Percentiles rank a stretch among this genome's conserved stretches.
phyloP scores from a whole-genome alignment of 108 stramenopile genomes.

The Epithemia pelagica region DNA sequence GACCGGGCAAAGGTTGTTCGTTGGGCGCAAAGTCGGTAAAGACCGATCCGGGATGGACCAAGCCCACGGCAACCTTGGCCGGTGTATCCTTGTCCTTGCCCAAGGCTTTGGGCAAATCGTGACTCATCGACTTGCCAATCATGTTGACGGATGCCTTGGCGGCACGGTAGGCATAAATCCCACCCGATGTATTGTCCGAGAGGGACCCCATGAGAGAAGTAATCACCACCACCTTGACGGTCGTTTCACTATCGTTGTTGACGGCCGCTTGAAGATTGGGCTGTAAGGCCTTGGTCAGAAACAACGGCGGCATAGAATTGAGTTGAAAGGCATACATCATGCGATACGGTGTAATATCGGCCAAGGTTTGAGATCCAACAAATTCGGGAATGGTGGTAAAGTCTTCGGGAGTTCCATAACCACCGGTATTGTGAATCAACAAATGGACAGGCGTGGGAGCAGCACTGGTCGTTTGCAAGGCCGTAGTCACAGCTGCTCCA shows the following conservation, averaged over 20 bases:
- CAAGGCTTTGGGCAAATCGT: slow-evolving; percentile 26
- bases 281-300: slow-evolving; percentile 22
- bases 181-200: slow-evolving; percentile 28
- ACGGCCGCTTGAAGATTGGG: slow-evolving; percentile 15
- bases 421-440: no score
- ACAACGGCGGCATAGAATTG: slow-evolving; percentile 22
- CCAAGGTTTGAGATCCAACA: slow-evolving; percentile 13
- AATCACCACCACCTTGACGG: slow-evolving; percentile 20
- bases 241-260: background rate
- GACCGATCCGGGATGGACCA: slow-evolving; percentile 26
- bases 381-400: background rate
- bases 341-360: slow-evolving; percentile 21
- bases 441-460: no score
- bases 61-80: slow-evolving; percentile 21
- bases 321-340: slow-evolving; percentile 29
- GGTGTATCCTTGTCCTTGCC: slow-evolving; percentile 13
- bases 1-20: slow-evolving; percentile 9
- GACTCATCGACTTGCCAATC: no score
- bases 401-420: slow-evolving; percentile 22
- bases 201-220: slow-evolving; percentile 26
- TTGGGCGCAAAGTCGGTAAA: slow-evolving; percentile 17
- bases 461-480: no score
- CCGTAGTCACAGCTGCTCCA: no score
- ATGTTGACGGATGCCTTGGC: slow-evolving; percentile 38
- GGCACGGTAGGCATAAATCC: slow-evolving; percentile 32